These are phyloP conservation scores for Metschnikowia lunata DNA, from an alignment of 805 yeast genomes.

Conservation along the genomic window DNA sequence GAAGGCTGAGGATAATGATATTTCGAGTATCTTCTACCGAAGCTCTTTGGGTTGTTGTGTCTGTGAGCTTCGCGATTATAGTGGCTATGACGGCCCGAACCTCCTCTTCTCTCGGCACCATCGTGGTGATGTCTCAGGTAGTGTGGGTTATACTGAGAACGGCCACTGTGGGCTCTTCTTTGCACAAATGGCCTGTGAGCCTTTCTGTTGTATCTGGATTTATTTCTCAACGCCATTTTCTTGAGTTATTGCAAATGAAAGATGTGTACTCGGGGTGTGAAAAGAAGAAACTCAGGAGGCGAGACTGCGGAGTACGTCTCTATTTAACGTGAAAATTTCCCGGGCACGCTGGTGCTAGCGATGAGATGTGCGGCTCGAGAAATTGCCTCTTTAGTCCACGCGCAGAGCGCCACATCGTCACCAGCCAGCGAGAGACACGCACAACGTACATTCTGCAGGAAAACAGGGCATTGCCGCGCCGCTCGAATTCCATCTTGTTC, in stretches of 20 bases:
- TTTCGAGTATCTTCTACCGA: slow-evolving; percentile 25
- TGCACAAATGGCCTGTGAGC: slow-evolving; percentile 14
- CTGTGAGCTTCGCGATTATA: not conserved
- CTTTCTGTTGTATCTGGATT: slow-evolving; percentile 25
- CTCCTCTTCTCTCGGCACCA: slow-evolving; percentile 2
- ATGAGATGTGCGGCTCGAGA: slow-evolving; percentile 19
- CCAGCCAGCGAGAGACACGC: too few relatives aligned
- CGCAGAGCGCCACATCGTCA: too few relatives aligned
- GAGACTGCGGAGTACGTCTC: slow-evolving; percentile 1
- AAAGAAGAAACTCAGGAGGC: too few relatives aligned
- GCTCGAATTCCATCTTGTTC: slow-evolving; percentile 6
- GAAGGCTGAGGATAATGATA: slow-evolving; percentile 34
- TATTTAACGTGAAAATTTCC: slow-evolving; percentile 9
- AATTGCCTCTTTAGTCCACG: slow-evolving; percentile 2
- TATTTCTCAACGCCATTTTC: not conserved
- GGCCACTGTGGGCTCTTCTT: slow-evolving; percentile 6
- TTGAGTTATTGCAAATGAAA: too few relatives aligned
- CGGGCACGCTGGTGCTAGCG: slow-evolving; percentile 6
- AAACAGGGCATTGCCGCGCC: slow-evolving; percentile 2
- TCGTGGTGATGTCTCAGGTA: slow-evolving; percentile 5
- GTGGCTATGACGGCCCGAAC: too few relatives aligned
- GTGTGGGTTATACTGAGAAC: slow-evolving; percentile 3
- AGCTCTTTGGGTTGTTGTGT: slow-evolving; percentile 4
- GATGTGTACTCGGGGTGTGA: too few relatives aligned
- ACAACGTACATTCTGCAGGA: slow-evolving; percentile 3